A percentile compares a stretch with the other conserved stretches of the same genome.
phyloP scores from a whole-genome alignment of 163 green algal genomes.

The Scenedesmus sp. region DNA sequence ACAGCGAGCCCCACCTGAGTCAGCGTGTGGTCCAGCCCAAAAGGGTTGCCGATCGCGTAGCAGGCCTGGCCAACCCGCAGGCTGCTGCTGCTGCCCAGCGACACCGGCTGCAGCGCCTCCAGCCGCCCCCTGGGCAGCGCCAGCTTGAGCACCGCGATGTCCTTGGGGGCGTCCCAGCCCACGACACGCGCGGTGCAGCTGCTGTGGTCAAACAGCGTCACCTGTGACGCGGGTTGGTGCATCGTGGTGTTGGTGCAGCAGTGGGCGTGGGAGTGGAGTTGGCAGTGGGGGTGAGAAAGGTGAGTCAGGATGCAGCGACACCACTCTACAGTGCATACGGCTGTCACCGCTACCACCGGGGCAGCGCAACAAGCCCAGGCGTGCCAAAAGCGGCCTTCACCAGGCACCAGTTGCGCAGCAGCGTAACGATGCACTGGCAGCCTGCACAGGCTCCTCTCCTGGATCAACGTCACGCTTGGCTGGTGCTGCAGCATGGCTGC shows the following conservation, averaged over 20 bases:
- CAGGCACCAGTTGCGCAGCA: no score
- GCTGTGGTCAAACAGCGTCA: constrained; percentile 70
- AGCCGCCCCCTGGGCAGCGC: constrained; percentile 64
- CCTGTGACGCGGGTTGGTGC: constrained; percentile 47
- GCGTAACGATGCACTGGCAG: background rate
- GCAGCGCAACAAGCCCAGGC: no score
- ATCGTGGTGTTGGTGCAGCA: background rate
- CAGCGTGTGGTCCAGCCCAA: constrained; percentile 78
- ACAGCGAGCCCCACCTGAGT: constrained; percentile 57
- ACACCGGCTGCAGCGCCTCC: constrained; percentile 58
- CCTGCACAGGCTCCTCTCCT: background rate
- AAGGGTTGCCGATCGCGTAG: constrained; percentile 81
- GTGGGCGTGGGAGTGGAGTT: background rate
- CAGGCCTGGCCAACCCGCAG: constrained; percentile 73
- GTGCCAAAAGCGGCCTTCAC: no score
- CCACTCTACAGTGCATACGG: no score
- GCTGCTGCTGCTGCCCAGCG: constrained; percentile 46
- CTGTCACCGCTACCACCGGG: no score
- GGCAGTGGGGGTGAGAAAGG: background rate
- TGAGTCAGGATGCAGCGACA: no score
- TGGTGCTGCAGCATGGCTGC: no score
- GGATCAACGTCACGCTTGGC: no score
- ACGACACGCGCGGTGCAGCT: constrained; percentile 72
- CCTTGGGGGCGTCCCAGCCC: constrained; percentile 66
- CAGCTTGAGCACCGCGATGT: constrained; percentile 75